Conservation (phyloP, 306 rosid genomes). For the Vigna reflexopilosa region DNA sequence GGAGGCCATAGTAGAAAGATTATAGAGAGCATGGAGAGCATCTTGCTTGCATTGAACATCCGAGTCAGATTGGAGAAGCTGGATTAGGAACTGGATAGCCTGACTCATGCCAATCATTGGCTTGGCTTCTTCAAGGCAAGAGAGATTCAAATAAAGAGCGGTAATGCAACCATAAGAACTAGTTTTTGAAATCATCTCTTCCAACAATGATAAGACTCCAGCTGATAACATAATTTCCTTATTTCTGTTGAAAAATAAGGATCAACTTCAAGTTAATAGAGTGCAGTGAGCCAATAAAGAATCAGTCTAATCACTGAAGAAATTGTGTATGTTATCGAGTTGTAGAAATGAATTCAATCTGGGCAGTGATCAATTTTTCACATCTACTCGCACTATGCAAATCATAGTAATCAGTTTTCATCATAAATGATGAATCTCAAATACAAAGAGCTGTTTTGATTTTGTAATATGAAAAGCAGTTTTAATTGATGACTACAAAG, state of each 20-base stretch:
- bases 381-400: conserved; percentile 2
- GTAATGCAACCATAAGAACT: conserved; percentile 74
- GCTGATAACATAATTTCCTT: conserved; percentile 81
- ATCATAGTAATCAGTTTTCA: neutral
- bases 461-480: conserved; percentile 38
- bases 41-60: conserved; percentile 82
- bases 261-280: conserved; percentile 23
- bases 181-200: conserved; percentile 71
- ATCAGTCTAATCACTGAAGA: neutral
- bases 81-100: conserved; percentile 77
- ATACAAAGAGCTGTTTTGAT: conserved; percentile 35
- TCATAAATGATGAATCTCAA: conserved; percentile 14
- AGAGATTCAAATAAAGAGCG: conserved; percentile 86
- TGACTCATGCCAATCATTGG: conserved; percentile 68
- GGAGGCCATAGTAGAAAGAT: conserved; percentile 74
- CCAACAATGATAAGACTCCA: conserved; percentile 79
- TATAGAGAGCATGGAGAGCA: conserved; percentile 83
- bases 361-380: conserved; percentile 20
- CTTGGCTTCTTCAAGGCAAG: conserved; percentile 92
- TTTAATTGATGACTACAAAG: conserved; percentile 26
- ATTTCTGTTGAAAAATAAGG: conserved; percentile 61
- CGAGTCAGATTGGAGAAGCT: conserved; percentile 62
- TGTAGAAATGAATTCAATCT: conserved; percentile 13
- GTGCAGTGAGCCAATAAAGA: conserved; percentile 18
- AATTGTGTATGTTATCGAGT: conserved; percentile 1